phyloP scores from a whole-genome alignment of 495 filamentous ascomycete species.

The Rhypophila decipiens region DNA sequence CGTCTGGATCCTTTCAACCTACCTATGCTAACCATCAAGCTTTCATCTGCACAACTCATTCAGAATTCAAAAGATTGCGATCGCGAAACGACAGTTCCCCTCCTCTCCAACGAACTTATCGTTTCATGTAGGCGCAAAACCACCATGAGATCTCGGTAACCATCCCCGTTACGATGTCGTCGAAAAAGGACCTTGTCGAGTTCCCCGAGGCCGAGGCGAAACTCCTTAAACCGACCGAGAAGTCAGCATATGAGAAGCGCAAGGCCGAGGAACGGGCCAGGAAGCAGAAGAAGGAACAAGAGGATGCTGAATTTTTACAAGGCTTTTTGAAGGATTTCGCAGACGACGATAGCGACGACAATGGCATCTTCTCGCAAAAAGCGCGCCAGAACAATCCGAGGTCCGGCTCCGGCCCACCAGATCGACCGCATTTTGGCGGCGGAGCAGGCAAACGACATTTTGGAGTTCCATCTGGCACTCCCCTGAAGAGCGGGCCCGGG shows the following conservation, averaged over 20 bases:
- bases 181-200: conserved; percentile 39
- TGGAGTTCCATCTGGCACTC: conserved; percentile 22
- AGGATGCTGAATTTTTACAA: conserved; percentile 84
- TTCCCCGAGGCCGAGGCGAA: conserved; percentile 84
- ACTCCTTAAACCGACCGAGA: conserved; percentile 74
- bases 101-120: too few relatives aligned
- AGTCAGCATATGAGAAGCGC: conserved; percentile 87
- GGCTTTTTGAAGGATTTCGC: conserved; percentile 90
- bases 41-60: too few relatives aligned
- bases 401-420: conserved; percentile 31
- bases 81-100: too few relatives aligned
- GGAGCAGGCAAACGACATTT: conserved; percentile 42
- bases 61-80: too few relatives aligned
- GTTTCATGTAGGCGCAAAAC: too few relatives aligned
- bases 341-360: conserved; percentile 50
- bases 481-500: conserved; percentile 64
- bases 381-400: conserved; percentile 19
- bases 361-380: neutral
- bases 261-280: conserved; percentile 93
- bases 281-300: conserved; percentile 75
- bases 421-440: conserved; percentile 28
- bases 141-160: conserved; percentile 11
- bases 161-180: conserved; percentile 29
- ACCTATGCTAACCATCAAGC: too few relatives aligned
- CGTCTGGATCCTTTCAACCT: too few relatives aligned